phyloP scores from a whole-genome alignment of 2,329 filamentous ascomycete species.

The Cadophora malorum region DNA sequence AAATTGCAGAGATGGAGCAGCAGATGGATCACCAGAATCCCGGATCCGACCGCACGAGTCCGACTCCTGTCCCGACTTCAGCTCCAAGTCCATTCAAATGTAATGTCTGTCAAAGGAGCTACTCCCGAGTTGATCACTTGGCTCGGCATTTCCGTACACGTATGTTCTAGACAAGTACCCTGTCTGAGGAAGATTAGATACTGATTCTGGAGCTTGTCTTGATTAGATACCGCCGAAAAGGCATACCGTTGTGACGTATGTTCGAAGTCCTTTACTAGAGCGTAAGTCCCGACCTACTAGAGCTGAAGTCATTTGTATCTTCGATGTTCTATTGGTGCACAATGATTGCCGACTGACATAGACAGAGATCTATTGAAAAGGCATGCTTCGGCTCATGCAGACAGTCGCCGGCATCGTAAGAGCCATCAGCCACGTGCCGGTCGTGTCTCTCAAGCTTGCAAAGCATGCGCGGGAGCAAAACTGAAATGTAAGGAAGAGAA shows the following conservation, averaged over 20 bases:
- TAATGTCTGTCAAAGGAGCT: background rate
- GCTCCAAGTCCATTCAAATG: background rate
- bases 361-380: background rate
- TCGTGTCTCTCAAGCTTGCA: background rate
- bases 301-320: background rate
- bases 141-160: background rate
- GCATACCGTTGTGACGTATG: background rate
- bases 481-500: background rate
- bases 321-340: background rate
- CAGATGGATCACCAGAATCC: background rate
- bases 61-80: background rate
- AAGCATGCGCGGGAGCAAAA: background rate
- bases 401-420: background rate
- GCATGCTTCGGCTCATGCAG: background rate
- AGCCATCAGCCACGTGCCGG: background rate
- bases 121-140: background rate
- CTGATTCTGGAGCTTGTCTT: background rate
- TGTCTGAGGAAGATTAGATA: background rate
- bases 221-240: background rate
- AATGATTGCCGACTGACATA: background rate
- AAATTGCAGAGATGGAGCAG: background rate
- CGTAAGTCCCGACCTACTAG: background rate
- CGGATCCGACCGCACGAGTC: background rate
- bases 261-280: background rate
- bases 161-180: background rate